Percentiles rank a stretch among this genome's conserved stretches.
These are phyloP conservation scores for Boletus reticuloceps DNA, from an alignment of 768 basidiomycete genomes.

Conservation along the genomic window DNA sequence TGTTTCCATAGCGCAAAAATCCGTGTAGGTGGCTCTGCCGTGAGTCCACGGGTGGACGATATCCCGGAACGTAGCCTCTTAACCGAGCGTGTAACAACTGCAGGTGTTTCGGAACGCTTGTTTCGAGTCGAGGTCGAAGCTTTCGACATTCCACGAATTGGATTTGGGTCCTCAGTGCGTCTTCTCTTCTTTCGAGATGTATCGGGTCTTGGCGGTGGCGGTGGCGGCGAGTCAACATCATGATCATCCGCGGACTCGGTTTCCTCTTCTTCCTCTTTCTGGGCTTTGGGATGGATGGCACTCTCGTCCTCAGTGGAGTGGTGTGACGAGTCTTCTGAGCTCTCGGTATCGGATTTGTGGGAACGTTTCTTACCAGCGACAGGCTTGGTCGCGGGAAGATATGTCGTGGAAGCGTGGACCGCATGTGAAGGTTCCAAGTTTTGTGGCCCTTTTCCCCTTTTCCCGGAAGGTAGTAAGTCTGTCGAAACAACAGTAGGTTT, in stretches of 20 bases:
- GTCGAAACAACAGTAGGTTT: slow-evolving; percentile 5
- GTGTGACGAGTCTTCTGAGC: slow-evolving; percentile 14
- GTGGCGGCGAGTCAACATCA: slow-evolving; percentile 31
- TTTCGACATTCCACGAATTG: slow-evolving; percentile 23
- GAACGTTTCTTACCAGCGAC: slow-evolving; percentile 20
- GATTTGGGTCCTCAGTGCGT: slow-evolving; percentile 31
- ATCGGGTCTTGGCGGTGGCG: slow-evolving; percentile 23
- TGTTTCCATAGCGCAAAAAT: slow-evolving; percentile 71
- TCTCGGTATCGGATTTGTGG: slow-evolving; percentile 26
- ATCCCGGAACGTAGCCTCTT: slow-evolving; percentile 42
- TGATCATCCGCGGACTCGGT: slow-evolving; percentile 42
- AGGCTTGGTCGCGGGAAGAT: slow-evolving; percentile 5
- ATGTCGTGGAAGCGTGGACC: neutral
- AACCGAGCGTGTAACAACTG: slow-evolving; percentile 32
- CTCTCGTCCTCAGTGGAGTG: slow-evolving; percentile 31
- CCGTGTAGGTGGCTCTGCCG: slow-evolving; percentile 40
- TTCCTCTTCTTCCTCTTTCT: slow-evolving; percentile 36
- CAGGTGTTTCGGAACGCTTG: slow-evolving; percentile 26
- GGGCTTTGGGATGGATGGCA: slow-evolving; percentile 9
- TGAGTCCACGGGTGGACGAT: slow-evolving; percentile 20
- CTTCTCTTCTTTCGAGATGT: slow-evolving; percentile 47
- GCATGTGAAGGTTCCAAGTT: slow-evolving; percentile 1
- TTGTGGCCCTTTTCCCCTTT: neutral
- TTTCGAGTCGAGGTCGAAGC: slow-evolving; percentile 25
- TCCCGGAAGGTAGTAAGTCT: slow-evolving; percentile 5